phyloP scores from a whole-genome alignment of 306 rosid species.

The Castanospermum australe region DNA sequence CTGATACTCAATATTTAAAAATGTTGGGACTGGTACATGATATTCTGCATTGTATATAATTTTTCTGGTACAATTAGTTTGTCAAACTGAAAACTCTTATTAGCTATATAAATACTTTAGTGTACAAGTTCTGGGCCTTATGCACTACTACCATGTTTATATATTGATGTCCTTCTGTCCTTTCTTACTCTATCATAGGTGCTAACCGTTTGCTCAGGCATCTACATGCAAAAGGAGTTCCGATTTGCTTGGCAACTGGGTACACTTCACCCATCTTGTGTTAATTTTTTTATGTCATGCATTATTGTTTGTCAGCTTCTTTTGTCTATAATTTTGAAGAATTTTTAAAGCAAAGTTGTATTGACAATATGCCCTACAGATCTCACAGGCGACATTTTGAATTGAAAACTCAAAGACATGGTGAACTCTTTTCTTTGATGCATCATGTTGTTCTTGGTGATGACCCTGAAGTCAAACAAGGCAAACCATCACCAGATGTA shows the following conservation, averaged over 20 bases:
- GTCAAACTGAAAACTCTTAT: not conserved
- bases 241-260: constrained; percentile 88
- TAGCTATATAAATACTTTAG: not conserved
- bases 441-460: constrained; percentile 91
- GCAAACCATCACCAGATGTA: constrained; percentile 90
- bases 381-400: constrained; percentile 79
- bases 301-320: not conserved
- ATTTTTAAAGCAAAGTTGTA: constrained; percentile 25
- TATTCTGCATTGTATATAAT: not conserved
- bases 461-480: constrained; percentile 94
- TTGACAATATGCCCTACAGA: constrained; percentile 43
- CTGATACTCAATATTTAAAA: not conserved
- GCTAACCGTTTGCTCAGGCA: constrained; percentile 70
- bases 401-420: constrained; percentile 81
- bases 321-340: not conserved
- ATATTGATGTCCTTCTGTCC: not conserved
- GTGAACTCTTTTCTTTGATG: constrained; percentile 77
- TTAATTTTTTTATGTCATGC: not conserved
- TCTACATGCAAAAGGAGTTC: constrained; percentile 80
- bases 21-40: not conserved
- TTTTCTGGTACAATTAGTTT: not conserved
- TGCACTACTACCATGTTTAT: not conserved
- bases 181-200: constrained; percentile 45
- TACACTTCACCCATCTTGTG: constrained; percentile 19
- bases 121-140: not conserved